Conservation (phyloP, 805 yeast species). For the Scheffersomyces ergatensis region DNA sequence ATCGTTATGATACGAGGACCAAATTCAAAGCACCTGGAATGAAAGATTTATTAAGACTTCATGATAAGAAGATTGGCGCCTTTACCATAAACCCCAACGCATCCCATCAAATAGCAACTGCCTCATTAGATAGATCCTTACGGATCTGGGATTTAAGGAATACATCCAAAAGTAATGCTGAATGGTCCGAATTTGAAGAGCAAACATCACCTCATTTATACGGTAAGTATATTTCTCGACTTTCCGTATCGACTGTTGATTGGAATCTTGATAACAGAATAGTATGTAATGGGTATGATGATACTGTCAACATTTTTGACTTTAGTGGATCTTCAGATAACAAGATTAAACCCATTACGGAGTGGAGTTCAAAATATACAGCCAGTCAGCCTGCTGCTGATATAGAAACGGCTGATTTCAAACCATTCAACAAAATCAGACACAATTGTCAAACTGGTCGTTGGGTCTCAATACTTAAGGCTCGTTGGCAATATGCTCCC, state of each 20-base stretch:
- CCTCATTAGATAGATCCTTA: conserved; percentile 82
- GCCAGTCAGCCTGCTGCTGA: conserved; percentile 12
- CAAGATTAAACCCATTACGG: conserved; percentile 17
- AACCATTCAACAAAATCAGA: conserved; percentile 62
- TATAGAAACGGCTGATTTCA: conserved; percentile 37
- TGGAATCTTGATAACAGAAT: conserved; percentile 70
- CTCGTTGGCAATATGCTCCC: conserved; percentile 81
- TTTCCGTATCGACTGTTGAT: conserved; percentile 82
- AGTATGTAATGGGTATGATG: conserved; percentile 93
- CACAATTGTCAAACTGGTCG: conserved; percentile 97
- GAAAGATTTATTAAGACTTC: conserved; percentile 52
- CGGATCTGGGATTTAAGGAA: conserved; percentile 85
- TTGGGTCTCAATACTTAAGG: conserved; percentile 91
- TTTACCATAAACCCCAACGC: conserved; percentile 73
- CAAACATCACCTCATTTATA: conserved; percentile 46
- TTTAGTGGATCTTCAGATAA: conserved; percentile 38
- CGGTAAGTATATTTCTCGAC: conserved; percentile 67
- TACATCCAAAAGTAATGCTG: conserved; percentile 31
- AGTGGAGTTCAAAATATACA: conserved; percentile 16
- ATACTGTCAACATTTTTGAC: conserved; percentile 68
- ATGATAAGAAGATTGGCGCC: conserved; percentile 92
- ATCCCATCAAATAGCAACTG: conserved; percentile 72
- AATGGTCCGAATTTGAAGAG: conserved; percentile 59
- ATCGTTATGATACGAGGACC: conserved; percentile 66
- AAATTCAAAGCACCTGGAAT: conserved; percentile 23